Base-by-base conservation (phyloP, 2,329 filamentous ascomycete genomes). In the Nigrograna mackinnonii region DNA sequence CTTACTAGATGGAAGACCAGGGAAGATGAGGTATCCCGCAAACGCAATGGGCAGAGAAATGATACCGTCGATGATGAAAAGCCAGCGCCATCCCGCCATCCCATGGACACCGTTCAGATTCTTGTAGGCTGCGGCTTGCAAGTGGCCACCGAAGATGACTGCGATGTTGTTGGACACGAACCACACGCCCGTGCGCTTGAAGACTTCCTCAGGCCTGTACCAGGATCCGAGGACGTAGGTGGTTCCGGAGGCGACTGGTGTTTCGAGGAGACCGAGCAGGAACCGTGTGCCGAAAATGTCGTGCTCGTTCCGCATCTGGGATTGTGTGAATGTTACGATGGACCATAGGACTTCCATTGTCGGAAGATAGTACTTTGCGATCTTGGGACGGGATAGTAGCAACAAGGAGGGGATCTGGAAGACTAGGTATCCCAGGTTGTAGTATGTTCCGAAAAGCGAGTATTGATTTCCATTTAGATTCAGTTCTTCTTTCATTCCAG, bases 381-480 rank as follows among this genome's bases (percentile, higher is more conserved):
- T 52, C 32, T 55, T 59, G 0, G 68, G 68, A 14, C 68, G 54
- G 6, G 69, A 71, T 9, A 72, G 60, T 1, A 71, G 43, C 4
- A 71, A 55, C 2, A 70, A 43, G 4, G 63, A 67, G 1, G 68
- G 69, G 4, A 71, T 57, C 42, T 70, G 67, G 26, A 68, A 69
- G 12, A 70, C 61, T 12, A 70, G 57, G 39, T 70, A 70, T 6
- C 67, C 67, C 4, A 64, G 53, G n/a, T 68, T 66, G 50, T 69
- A 68, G 31, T 66, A 83, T 0, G 86, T 72, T 28, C 63, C 59
- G 38, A 67, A 67, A 1, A 66, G 50, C 2, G 60, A 69, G 48
- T 87, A 87, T 53, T 86, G 73, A 40, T 86, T 82, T 3, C 80
- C 82, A 17, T 63, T 57, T n/a, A 70, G 54, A 4, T 52, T 40